These are phyloP conservation scores for Pythium sukuiense DNA, from an alignment of 352 stramenopile species.

Conservation along the genomic window DNA sequence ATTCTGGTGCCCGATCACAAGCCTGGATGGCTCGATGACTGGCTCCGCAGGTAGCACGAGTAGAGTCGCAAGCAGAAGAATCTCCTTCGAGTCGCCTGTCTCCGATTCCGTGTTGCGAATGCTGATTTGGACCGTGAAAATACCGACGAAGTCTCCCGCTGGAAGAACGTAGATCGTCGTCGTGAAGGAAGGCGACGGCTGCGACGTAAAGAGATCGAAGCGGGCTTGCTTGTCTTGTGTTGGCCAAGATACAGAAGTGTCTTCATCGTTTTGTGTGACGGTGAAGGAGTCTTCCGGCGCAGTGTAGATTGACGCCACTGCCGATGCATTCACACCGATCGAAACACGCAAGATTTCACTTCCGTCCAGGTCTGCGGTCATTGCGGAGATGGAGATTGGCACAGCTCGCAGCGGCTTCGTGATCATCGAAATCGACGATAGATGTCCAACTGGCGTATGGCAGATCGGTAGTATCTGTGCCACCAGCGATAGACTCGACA, in stretches of 20 bases:
- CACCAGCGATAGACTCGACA: conserved; percentile 1
- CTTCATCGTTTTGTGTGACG: neutral
- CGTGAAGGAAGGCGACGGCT: neutral
- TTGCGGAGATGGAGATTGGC: conserved; percentile 4
- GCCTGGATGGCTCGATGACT: conserved; percentile 7
- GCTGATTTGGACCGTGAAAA: conserved; percentile 12
- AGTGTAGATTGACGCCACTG: conserved; percentile 9
- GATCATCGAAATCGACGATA: conserved; percentile 17
- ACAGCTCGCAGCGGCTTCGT: conserved; percentile 19
- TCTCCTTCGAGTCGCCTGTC: neutral
- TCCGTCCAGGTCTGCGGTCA: conserved; percentile 20
- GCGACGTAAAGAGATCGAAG: neutral
- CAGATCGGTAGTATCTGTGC: conserved; percentile 12
- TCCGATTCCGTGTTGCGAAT: conserved; percentile 11
- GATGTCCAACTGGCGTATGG: neutral
- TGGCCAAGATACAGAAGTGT: neutral
- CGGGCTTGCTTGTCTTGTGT: neutral
- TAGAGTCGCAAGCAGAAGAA: conserved; percentile 5
- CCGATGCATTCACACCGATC: conserved; percentile 14
- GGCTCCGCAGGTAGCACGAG: conserved; percentile 23
- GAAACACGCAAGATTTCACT: conserved; percentile 11
- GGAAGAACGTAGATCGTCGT: conserved; percentile 8
- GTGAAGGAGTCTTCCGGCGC: neutral
- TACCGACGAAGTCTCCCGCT: conserved; percentile 18
- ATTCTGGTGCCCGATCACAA: conserved; percentile 3